A percentile compares a stretch with the other conserved stretches of the same genome.
These are phyloP conservation scores for Tylopilus sp. DNA, from an alignment of 768 basidiomycete species.

Conservation along the genomic window DNA sequence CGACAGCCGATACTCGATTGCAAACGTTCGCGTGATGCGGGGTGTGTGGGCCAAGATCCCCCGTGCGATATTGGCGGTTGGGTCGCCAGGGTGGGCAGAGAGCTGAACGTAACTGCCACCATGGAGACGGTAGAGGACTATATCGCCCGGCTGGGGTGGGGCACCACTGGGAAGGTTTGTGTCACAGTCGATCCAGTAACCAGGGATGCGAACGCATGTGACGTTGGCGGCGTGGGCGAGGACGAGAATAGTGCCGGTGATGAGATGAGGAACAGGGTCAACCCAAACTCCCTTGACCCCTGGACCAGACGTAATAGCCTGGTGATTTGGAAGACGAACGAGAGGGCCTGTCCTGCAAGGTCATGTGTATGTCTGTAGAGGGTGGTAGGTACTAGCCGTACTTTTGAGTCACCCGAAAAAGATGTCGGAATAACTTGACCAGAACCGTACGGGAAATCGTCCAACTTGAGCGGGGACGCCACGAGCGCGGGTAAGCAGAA, in stretches of 20 bases:
- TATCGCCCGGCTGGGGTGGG: slow-evolving; percentile 27
- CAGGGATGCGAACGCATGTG: slow-evolving; percentile 27
- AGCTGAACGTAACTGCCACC: slow-evolving; percentile 28
- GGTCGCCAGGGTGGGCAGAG: slow-evolving; percentile 27
- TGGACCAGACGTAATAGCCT: slow-evolving; percentile 16
- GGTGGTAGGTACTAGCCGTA: slow-evolving; percentile 9
- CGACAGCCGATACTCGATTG: slow-evolving; percentile 48
- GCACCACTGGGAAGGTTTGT: slow-evolving; percentile 13
- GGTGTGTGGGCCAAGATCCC: slow-evolving; percentile 15
- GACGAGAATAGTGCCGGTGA: slow-evolving; percentile 28
- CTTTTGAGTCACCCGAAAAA: slow-evolving; percentile 18
- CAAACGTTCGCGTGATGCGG: slow-evolving; percentile 29
- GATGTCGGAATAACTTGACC: slow-evolving; percentile 18
- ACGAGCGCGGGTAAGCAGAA: slow-evolving; percentile 15
- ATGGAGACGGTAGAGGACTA: slow-evolving; percentile 33
- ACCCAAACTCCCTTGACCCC: slow-evolving; percentile 34
- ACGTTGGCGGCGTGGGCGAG: slow-evolving; percentile 30
- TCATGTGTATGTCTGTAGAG: too few species aligned
- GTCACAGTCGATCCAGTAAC: slow-evolving; percentile 35
- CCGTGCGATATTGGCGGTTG: slow-evolving; percentile 22
- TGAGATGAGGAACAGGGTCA: slow-evolving; percentile 29
- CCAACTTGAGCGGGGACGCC: slow-evolving; percentile 26
- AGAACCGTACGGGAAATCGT: slow-evolving; percentile 21
- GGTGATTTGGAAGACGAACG: slow-evolving; percentile 19
- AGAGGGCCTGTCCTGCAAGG: slow-evolving; percentile 18